Conservation (phyloP, 345 rosid species). For the Eucalyptus viminalis region DNA sequence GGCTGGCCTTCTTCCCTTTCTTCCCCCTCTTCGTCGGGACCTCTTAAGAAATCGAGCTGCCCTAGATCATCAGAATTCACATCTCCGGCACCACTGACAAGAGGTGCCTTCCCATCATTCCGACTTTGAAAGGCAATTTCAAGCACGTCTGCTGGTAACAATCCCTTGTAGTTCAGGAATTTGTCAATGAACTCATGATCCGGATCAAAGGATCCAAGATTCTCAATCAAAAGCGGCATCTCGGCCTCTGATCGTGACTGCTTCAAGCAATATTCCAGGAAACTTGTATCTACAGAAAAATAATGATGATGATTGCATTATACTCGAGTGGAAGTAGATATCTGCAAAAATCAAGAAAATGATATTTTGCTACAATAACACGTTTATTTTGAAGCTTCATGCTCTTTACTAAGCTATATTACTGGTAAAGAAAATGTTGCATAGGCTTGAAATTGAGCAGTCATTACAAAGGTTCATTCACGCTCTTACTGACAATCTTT, state of each 20-base stretch:
- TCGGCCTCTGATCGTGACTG: slow-evolving; percentile 90
- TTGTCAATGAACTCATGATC: slow-evolving; percentile 84
- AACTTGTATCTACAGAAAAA: slow-evolving; percentile 54
- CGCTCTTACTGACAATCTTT: no score
- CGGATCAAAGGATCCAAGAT: slow-evolving; percentile 62
- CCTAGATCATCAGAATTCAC: slow-evolving; percentile 21
- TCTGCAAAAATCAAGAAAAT: background rate
- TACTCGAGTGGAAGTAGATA: background rate
- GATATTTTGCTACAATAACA: background rate
- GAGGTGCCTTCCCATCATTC: slow-evolving; percentile 28
- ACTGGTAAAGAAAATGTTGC: no score
- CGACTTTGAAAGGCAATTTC: slow-evolving; percentile 74
- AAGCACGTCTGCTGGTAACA: slow-evolving; percentile 68
- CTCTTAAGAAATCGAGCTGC: background rate
- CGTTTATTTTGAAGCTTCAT: background rate
- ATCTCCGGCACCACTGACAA: slow-evolving; percentile 17
- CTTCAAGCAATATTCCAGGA: slow-evolving; percentile 85
- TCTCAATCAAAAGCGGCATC: slow-evolving; percentile 44
- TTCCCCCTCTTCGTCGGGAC: slow-evolving; percentile 54
- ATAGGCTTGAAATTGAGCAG: no score
- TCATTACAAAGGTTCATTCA: no score
- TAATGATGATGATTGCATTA: background rate
- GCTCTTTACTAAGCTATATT: no score
- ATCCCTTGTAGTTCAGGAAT: slow-evolving; percentile 77
- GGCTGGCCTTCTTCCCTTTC: slow-evolving; percentile 81